phyloP scores from a whole-genome alignment of 1,284 basidiomycete genomes.

The Termitomyces sp. region DNA sequence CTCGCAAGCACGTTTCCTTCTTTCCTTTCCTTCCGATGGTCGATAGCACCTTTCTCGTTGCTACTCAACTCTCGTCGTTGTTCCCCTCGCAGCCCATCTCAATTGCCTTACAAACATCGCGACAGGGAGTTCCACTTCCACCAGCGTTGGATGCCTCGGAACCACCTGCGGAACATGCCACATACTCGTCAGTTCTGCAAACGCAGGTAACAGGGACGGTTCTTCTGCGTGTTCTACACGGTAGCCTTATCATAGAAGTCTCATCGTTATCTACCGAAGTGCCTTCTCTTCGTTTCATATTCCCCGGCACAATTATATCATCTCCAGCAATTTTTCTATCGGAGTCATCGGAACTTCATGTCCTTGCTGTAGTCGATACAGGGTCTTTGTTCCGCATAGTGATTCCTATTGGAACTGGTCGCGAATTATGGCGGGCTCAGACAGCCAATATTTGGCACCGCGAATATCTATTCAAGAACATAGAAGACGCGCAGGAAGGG shows the following conservation, averaged over 20 bases:
- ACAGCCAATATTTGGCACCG: constrained; percentile 53
- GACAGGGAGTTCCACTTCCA: constrained; percentile 46
- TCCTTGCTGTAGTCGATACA: constrained; percentile 63
- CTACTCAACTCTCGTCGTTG: constrained; percentile 61
- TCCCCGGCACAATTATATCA: constrained; percentile 68
- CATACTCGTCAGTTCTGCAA: constrained; percentile 55
- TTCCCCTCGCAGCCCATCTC: constrained; percentile 49
- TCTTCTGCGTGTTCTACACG: constrained; percentile 71
- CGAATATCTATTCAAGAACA: constrained; percentile 61
- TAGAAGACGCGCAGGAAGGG: constrained; percentile 38
- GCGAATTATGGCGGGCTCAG: constrained; percentile 55
- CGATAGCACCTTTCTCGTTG: constrained; percentile 46
- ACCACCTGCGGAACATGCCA: constrained; percentile 70
- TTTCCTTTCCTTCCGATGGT: constrained; percentile 19
- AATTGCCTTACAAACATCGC: constrained; percentile 52
- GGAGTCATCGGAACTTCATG: constrained; percentile 58
- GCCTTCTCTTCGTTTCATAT: constrained; percentile 69
- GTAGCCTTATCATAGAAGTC: constrained; percentile 73
- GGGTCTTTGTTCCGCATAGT: constrained; percentile 77
- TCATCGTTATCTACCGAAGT: constrained; percentile 61
- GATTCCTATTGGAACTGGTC: constrained; percentile 52
- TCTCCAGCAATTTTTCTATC: constrained; percentile 62
- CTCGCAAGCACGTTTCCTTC: background rate
- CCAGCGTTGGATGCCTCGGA: constrained; percentile 41
- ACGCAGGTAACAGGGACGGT: constrained; percentile 60